These are phyloP conservation scores for Calocybe gambosa DNA, from an alignment of 1,284 basidiomycete genomes.

Conservation along the genomic window DNA sequence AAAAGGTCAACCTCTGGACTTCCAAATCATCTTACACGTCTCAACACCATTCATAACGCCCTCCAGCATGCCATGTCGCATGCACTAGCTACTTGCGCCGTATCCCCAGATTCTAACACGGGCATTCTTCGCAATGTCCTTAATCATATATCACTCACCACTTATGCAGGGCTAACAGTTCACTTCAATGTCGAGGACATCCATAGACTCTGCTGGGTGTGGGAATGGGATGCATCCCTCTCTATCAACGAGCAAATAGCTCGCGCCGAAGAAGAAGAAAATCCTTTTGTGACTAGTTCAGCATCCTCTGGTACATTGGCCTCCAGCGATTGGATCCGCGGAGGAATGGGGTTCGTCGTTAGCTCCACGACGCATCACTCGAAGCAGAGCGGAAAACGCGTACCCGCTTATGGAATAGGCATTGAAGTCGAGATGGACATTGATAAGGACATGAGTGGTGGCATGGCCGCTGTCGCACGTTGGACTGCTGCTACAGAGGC, in stretches of 20 bases:
- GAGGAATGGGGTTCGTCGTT: constrained; percentile 70
- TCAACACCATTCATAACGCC: constrained; percentile 56
- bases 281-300: constrained; percentile 58
- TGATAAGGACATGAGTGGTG: constrained; percentile 68
- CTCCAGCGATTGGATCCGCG: constrained; percentile 65
- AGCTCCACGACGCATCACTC: constrained; percentile 65
- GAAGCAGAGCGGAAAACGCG: constrained; percentile 55
- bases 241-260: constrained; percentile 18
- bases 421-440: constrained; percentile 81
- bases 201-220: constrained; percentile 75
- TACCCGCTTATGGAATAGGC: constrained; percentile 75
- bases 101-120: constrained; percentile 69
- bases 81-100: constrained; percentile 72
- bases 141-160: constrained; percentile 63
- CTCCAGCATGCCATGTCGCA: constrained; percentile 76
- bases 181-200: constrained; percentile 63
- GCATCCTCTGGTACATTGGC: constrained; percentile 25
- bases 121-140: constrained; percentile 72
- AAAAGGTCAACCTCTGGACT: constrained; percentile 27
- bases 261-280: constrained; percentile 48
- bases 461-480: constrained; percentile 79
- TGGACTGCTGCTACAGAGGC: constrained; percentile 68
- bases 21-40: constrained; percentile 53
- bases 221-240: constrained; percentile 70
- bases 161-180: constrained; percentile 60